Base-by-base conservation (phyloP, 352 stramenopile genomes). In the Phytophthora pisi region DNA sequence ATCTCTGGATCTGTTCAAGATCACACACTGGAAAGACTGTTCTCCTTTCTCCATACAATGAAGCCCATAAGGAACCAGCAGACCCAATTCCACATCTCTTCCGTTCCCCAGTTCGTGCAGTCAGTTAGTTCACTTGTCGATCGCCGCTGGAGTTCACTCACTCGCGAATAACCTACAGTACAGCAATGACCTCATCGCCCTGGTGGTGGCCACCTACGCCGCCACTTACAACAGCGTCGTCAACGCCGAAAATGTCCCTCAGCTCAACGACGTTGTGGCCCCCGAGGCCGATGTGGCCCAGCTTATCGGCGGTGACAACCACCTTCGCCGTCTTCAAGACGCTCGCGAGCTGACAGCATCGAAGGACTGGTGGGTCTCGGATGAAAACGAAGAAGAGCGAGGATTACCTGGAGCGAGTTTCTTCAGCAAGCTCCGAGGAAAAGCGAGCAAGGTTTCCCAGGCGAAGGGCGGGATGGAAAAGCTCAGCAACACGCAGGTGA, bases 311-410 rank as follows among this genome's bases (percentile, higher is more conserved):
- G 26, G 26, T 30, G 26, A 4, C 16, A 51, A 57, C n/a, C n/a
- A 24, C 2, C 5, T 49, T 49, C 42, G 42, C 42, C 42, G 42
- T 49, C 30, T 68, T 18, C 15, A 63, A 18, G 53, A 5, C 15
- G 45, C 10, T 10, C 51, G 45, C 4, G 23, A 51, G 26, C n/a
- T 68, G 23, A 24, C 36, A 0, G 16, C 20, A n/a, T n/a, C 16
- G 16, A 49, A 68, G 2, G 23, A 68, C 6, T 68, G 61, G 61
- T 68, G 61, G 61, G 9, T 51, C n/a, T 13, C 38, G 24, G 40
- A 66, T 4, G 24, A 16, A 11, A 30, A 20, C 23, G 23, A 51
- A 40, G 51, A 59, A 51, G 36, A 62, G 51, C 42, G 28, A 7
- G 20, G 0, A 9, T 16, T 59, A 5, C 42, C 42, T 5, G 26